Conservation (phyloP, 176 grass and related monocot genomes). For the Oryza coarctata region DNA sequence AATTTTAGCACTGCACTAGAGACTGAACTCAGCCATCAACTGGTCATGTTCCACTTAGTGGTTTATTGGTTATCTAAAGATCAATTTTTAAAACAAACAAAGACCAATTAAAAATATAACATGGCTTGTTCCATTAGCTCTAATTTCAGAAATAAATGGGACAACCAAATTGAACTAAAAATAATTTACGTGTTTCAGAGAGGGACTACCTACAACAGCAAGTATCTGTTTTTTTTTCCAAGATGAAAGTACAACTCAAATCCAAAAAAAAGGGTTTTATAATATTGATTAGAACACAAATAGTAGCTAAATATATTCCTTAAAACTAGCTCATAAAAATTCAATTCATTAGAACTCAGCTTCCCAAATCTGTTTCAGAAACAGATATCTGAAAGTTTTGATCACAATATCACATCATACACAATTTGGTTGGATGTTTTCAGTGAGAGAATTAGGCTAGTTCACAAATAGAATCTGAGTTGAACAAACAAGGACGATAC, state of each 20-base stretch:
- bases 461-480: not conserved
- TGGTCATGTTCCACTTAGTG: not conserved
- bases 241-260: not conserved
- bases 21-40: not conserved
- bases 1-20: not conserved
- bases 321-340: not conserved
- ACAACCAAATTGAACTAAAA: not conserved
- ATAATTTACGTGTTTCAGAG: not conserved
- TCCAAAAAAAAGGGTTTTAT: not conserved
- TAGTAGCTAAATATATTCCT: not conserved
- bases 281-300: not conserved
- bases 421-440: constrained; percentile 12
- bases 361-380: not conserved
- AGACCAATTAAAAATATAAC: not conserved
- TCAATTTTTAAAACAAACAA: not conserved
- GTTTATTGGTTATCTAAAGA: not conserved
- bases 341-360: not conserved
- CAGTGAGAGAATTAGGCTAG: not conserved
- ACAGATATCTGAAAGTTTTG: not conserved
- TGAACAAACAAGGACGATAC: not conserved
- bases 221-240: not conserved
- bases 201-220: not conserved
- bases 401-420: not conserved
- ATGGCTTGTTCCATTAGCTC: not conserved
- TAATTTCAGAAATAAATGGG: not conserved